Evolutionary conservation across 2,329 filamentous ascomycete genomes (phyloP).

Genomic region (Cryphonectria japonica): DNA sequence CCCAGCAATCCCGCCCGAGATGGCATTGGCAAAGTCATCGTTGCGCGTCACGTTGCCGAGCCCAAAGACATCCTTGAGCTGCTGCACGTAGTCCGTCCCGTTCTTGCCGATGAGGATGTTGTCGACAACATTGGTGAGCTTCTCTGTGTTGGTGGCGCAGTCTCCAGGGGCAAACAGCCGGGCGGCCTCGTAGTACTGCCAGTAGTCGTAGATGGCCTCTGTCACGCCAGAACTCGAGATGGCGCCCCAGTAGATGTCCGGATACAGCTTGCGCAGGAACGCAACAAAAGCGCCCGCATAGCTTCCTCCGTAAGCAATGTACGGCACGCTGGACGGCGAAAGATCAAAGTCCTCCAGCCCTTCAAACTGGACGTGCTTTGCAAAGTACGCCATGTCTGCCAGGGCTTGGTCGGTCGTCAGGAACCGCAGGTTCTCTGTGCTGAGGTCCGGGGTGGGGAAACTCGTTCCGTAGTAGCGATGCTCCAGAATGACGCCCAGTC

Average conservation of each 20-base stretch:
- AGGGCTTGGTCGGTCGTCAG: conserved; percentile 82
- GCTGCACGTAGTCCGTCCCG: conserved; percentile 45
- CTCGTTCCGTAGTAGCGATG: conserved; percentile 86
- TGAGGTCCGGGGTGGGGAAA: conserved; percentile 68
- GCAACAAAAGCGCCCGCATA: conserved; percentile 83
- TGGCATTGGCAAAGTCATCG: conserved; percentile 52
- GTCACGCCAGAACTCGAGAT: conserved; percentile 84
- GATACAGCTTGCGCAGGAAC: conserved; percentile 75
- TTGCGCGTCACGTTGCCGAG: conserved; percentile 48
- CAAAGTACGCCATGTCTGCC: conserved; percentile 82
- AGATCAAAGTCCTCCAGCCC: conserved; percentile 71
- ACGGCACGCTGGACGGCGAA: conserved; percentile 67
- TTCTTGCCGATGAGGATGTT: conserved; percentile 51
- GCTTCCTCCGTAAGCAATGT: conserved; percentile 81
- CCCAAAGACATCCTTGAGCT: conserved; percentile 50
- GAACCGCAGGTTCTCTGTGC: conserved; percentile 74
- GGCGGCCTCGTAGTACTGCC: conserved; percentile 61
- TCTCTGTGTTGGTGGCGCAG: conserved; percentile 69
- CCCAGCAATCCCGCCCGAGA: conserved; percentile 46
- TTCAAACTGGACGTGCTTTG: conserved; percentile 69
- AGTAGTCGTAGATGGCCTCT: conserved; percentile 77
- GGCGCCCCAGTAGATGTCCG: conserved; percentile 75
- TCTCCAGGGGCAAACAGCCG: conserved; percentile 55
- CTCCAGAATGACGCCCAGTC: conserved; percentile 80
- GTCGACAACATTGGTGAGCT: conserved; percentile 55